phyloP scores from a whole-genome alignment of 2,329 filamentous ascomycete species.

The Colletotrichum orbiculare region DNA sequence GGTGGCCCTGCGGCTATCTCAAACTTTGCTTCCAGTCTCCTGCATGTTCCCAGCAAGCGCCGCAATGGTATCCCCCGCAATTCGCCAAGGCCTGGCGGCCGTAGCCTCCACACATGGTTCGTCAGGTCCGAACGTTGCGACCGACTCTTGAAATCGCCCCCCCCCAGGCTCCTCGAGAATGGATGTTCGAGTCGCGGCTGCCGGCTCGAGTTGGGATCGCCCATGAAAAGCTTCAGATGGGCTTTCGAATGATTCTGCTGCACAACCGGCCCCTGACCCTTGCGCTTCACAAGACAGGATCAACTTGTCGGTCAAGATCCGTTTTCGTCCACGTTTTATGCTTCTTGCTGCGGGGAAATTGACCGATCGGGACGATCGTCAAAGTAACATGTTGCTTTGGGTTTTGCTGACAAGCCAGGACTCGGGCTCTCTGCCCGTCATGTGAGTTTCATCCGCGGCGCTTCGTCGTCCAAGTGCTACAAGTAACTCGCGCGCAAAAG shows the following conservation, averaged over 20 bases:
- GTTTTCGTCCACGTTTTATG: constrained; percentile 27
- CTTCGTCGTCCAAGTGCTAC: constrained; percentile 1
- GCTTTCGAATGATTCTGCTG: background rate
- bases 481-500: background rate
- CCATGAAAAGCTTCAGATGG: constrained; percentile 23
- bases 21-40: too few relatives aligned
- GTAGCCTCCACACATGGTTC: constrained; percentile 11
- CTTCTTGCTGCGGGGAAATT: constrained; percentile 12
- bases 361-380: constrained; percentile 23
- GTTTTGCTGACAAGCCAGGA: background rate
- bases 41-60: too few relatives aligned
- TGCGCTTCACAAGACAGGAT: constrained; percentile 28
- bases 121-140: constrained; percentile 12
- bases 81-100: background rate
- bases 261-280: constrained; percentile 27
- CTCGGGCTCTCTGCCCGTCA: constrained; percentile 2
- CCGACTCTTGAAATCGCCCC: background rate
- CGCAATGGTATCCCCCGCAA: constrained; percentile 6
- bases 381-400: constrained; percentile 16
- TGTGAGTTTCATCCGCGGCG: constrained; percentile 23
- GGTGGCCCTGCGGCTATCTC: too few relatives aligned
- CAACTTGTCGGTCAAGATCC: constrained; percentile 24
- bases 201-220: constrained; percentile 12
- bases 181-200: constrained; percentile 16
- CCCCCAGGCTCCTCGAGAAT: too few relatives aligned